These are phyloP conservation scores for Pleurotus tuoliensis DNA, from an alignment of 768 basidiomycete genomes.

Conservation along the genomic window DNA sequence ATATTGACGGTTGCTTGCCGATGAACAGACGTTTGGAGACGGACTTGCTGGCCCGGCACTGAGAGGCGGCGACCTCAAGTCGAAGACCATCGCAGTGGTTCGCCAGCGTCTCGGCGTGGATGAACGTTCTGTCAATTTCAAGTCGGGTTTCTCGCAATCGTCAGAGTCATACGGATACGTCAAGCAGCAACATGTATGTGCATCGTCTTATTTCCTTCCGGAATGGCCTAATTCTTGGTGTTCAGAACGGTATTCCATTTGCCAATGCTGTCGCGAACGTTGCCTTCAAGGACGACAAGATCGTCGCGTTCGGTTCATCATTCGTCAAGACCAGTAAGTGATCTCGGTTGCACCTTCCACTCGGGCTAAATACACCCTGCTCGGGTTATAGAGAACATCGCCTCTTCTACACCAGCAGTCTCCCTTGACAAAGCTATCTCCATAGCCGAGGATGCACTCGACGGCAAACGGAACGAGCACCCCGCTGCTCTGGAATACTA, in stretches of 20 bases:
- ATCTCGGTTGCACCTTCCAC: not conserved
- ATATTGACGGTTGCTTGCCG: not conserved
- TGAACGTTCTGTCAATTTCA: slow-evolving; percentile 16
- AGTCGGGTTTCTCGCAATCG: slow-evolving; percentile 21
- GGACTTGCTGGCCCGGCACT: slow-evolving; percentile 25
- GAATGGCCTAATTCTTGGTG: not conserved
- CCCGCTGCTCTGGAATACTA: slow-evolving; percentile 32
- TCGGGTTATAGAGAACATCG: slow-evolving; percentile 17
- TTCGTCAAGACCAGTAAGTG: slow-evolving; percentile 39
- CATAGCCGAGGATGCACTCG: slow-evolving; percentile 31
- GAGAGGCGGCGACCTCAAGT: slow-evolving; percentile 16
- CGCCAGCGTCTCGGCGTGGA: slow-evolving; percentile 20
- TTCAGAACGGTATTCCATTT: slow-evolving; percentile 26
- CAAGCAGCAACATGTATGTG: slow-evolving; percentile 22
- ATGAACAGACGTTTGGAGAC: slow-evolving; percentile 21
- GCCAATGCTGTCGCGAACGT: slow-evolving; percentile 42
- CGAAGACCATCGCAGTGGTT: slow-evolving; percentile 21
- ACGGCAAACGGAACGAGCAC: slow-evolving; percentile 36
- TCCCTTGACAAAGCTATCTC: slow-evolving; percentile 30
- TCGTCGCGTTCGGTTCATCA: slow-evolving; percentile 41
- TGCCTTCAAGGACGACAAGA: slow-evolving; percentile 35
- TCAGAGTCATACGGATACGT: slow-evolving; percentile 22
- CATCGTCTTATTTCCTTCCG: not conserved
- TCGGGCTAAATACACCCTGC: not conserved
- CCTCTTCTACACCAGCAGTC: slow-evolving; percentile 33